Conservation (phyloP, 352 stramenopile species). For the Globisporangium sylvaticum region DNA sequence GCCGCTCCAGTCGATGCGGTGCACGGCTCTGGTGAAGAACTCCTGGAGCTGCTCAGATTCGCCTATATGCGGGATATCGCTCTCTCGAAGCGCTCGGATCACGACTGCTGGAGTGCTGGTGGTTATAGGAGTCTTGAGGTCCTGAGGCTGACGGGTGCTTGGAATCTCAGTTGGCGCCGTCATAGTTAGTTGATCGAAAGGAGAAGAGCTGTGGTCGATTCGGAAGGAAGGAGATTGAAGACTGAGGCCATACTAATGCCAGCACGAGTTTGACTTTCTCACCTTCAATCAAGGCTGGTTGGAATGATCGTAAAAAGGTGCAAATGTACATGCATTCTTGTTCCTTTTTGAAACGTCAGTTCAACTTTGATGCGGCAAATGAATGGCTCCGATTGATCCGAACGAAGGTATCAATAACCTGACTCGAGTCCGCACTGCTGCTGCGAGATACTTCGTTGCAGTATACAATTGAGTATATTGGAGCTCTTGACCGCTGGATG, state of each 20-base stretch:
- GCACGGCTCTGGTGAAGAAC: not conserved
- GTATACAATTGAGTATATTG: too few species aligned
- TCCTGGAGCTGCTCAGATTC: not conserved
- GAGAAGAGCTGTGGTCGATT: not conserved
- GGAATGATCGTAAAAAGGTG: not conserved
- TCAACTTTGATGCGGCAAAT: not conserved
- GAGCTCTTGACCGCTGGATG: too few species aligned
- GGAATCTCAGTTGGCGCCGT: not conserved
- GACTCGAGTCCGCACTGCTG: too few species aligned
- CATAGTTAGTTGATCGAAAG: not conserved
- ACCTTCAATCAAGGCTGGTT: not conserved
- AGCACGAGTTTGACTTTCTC: not conserved
- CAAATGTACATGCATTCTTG: not conserved
- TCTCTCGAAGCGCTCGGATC: constrained; percentile 8
- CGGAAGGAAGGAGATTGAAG: not conserved
- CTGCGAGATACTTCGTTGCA: too few species aligned
- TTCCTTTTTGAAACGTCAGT: not conserved
- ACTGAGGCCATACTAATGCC: not conserved
- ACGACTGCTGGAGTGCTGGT: not conserved
- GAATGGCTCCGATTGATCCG: not conserved
- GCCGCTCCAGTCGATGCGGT: constrained; percentile 24
- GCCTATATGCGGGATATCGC: not conserved
- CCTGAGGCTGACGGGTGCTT: not conserved
- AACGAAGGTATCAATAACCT: not conserved
- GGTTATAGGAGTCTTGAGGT: not conserved